phyloP scores from a whole-genome alignment of 352 stramenopile genomes.

The Pythium chondricola region DNA sequence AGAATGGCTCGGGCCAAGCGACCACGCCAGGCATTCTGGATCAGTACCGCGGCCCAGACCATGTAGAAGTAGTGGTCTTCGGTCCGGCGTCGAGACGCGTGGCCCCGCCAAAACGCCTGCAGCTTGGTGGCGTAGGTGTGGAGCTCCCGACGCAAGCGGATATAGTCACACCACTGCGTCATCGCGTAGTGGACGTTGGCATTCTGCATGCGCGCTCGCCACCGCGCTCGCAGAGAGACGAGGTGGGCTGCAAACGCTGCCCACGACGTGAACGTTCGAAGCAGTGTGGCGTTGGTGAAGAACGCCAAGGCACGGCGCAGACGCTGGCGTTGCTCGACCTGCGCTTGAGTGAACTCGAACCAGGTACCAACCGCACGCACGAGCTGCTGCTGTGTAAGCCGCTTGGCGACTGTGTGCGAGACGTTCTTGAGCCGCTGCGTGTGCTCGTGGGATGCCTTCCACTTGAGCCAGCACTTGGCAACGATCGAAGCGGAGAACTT shows the following conservation, averaged over 20 bases:
- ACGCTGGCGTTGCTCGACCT: constrained; percentile 34
- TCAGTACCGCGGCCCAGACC: constrained; percentile 60
- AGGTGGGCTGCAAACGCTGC: constrained; percentile 29
- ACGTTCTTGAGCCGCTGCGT: constrained; percentile 31
- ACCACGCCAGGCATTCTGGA: constrained; percentile 66
- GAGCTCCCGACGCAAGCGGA: constrained; percentile 21
- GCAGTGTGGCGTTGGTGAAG: constrained; percentile 49
- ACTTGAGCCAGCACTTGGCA: constrained; percentile 61
- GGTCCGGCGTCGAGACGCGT: constrained; percentile 25
- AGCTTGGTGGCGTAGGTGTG: constrained; percentile 31
- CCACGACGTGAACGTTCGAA: constrained; percentile 61
- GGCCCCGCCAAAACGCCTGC: constrained; percentile 65
- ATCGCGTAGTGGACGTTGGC: constrained; percentile 42
- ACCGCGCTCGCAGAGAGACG: constrained; percentile 33
- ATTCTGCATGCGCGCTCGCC: constrained; percentile 42
- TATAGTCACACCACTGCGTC: constrained; percentile 40
- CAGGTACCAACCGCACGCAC: constrained; percentile 51
- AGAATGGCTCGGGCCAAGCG: constrained; percentile 46
- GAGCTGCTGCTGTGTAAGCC: constrained; percentile 34
- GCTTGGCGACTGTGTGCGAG: constrained; percentile 32
- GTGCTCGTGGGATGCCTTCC: constrained; percentile 38
- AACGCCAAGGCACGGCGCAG: constrained; percentile 52
- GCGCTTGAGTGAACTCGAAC: constrained; percentile 57
- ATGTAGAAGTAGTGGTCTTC: constrained; percentile 59
- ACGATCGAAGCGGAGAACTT: constrained; percentile 55